Evolutionary conservation across 2,329 filamentous ascomycete species (phyloP).

Genomic region (Colletotrichum liriopes): DNA sequence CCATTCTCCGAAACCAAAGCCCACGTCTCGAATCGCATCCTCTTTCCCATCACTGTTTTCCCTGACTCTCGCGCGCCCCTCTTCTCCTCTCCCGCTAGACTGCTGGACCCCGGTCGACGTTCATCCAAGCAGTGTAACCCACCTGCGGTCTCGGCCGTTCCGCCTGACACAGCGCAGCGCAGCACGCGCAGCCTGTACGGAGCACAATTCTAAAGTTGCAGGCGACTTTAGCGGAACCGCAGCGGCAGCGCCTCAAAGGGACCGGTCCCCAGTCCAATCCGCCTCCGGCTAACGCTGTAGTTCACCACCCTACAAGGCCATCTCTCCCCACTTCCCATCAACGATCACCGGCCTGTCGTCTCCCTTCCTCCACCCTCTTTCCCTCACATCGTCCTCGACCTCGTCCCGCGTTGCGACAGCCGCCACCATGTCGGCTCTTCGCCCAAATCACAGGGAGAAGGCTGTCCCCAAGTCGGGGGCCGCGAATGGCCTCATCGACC

Average conservation of each 20-base stretch:
- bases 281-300: slow-evolving; percentile 1
- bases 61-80: neutral
- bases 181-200: slow-evolving; percentile 10
- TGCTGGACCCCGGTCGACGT: slow-evolving; percentile 21
- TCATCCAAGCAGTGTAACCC: slow-evolving; percentile 35
- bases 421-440: slow-evolving; percentile 43
- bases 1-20: neutral
- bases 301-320: slow-evolving; percentile 9
- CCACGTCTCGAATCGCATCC: slow-evolving; percentile 4
- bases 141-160: slow-evolving; percentile 40
- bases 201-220: slow-evolving; percentile 28
- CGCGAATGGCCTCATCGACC: slow-evolving; percentile 65
- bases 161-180: slow-evolving; percentile 11
- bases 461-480: slow-evolving; percentile 36
- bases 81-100: neutral
- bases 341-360: slow-evolving; percentile 27
- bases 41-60: neutral
- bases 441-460: slow-evolving; percentile 44
- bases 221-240: slow-evolving; percentile 30
- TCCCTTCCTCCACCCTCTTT: slow-evolving; percentile 4
- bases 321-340: slow-evolving; percentile 34
- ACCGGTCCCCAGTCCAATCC: neutral
- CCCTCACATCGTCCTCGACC: slow-evolving; percentile 6
- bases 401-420: slow-evolving; percentile 9
- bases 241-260: slow-evolving; percentile 10